These are phyloP conservation scores for Tuber brumale DNA, from an alignment of 495 filamentous ascomycete genomes.

Conservation along the genomic window DNA sequence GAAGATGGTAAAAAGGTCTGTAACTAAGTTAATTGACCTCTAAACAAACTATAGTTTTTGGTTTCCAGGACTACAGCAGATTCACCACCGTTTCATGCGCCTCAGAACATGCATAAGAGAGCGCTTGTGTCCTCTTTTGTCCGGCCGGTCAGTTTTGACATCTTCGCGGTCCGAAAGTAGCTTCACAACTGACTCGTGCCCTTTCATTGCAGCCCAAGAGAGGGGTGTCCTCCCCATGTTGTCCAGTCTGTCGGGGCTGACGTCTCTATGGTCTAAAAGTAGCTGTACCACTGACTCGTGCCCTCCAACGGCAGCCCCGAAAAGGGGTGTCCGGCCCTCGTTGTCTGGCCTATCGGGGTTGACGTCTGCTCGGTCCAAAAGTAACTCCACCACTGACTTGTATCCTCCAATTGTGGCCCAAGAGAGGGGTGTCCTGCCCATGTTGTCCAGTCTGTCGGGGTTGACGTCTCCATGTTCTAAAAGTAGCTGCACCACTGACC, in stretches of 20 bases:
- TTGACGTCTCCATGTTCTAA: not conserved
- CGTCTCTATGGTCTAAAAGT: not conserved
- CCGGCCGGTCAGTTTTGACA: too few relatives aligned
- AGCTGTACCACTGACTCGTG: not conserved
- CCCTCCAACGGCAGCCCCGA: too few relatives aligned
- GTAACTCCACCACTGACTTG: not conserved
- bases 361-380: not conserved
- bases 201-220: not conserved
- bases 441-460: not conserved
- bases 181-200: not conserved
- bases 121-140: too few relatives aligned
- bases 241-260: not conserved
- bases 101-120: too few relatives aligned
- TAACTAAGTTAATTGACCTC: too few relatives aligned
- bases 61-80: too few relatives aligned
- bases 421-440: not conserved
- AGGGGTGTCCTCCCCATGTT: not conserved
- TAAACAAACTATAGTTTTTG: too few relatives aligned
- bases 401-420: constrained; percentile 7
- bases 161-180: constrained; percentile 17
- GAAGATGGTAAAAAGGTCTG: too few relatives aligned
- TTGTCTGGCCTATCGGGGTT: constrained; percentile 9
- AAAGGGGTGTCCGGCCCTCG: not conserved
- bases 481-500: not conserved
- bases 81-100: too few relatives aligned